Base-by-base conservation (phyloP, 2,329 filamentous ascomycete species). In the Cercospora nicotianae region DNA sequence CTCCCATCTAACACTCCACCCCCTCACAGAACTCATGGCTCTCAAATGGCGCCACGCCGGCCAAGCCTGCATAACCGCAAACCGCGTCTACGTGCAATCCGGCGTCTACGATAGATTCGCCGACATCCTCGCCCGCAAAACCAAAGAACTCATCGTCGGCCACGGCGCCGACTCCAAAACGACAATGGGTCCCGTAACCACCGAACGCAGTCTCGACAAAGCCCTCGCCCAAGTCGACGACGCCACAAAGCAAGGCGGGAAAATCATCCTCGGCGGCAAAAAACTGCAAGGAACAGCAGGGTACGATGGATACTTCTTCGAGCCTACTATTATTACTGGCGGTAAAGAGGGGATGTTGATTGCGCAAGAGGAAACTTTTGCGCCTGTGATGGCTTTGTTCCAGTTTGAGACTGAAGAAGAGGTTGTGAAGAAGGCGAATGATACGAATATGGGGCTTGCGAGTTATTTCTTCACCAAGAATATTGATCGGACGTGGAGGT, bases 401-500 rank as follows among this genome's bases (percentile, higher is more conserved):
- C 83, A 83, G 65, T 91, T 91, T 70, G 86, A 90, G 26, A 87
- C 84, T 0, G 89, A 91, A 72, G 87, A 89, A 1, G 87, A 91
- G 74, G 89, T 81, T 5, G 85, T 90, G 3, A 78, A 82, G 65
- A 76, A 80, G 42, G 87, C 88, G 1, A 90, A 90, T 70, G 83
- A 87, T 60, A 89, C 87, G 51, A 83, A 81, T 66, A 87, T 90
- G 85, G 89, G 89, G 4, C 77, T 90, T 68, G 89, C 89, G 7
- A 88, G 86, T 45, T 91, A 91, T 73, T 87, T 87, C 69, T 90
- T 90, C 78, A 91, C 89, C 0, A 89, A 89, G 80, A 87, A 90
- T 72, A 80, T 90, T 5, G 87, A 90, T 74, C 86, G 88, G 0
- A 82, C 87, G 62, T 90, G 88, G 86, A 82, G 89, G 67, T 79